Conservation (phyloP, 306 rosid species). For the Lathyrus tuberosus region DNA sequence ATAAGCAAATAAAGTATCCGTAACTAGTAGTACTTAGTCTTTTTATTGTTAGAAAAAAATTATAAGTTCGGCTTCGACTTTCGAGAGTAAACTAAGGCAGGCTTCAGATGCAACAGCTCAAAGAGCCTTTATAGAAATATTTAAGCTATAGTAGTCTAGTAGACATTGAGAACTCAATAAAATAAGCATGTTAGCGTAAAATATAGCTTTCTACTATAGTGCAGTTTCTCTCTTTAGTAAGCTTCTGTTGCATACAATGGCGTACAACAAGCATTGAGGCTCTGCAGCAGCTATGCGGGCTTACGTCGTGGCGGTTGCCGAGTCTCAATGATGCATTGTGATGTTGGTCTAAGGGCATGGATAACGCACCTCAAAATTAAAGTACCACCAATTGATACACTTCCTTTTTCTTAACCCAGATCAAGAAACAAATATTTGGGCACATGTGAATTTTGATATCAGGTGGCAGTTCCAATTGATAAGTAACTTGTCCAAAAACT, state of each 20-base stretch:
- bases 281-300: too few species aligned
- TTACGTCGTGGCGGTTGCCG: too few species aligned
- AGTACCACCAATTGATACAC: too few species aligned
- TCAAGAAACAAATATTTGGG: too few species aligned
- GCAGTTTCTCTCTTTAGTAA: background rate
- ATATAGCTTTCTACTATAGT: background rate
- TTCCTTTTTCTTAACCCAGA: too few species aligned
- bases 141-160: background rate
- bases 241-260: too few species aligned
- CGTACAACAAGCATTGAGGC: too few species aligned
- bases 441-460: background rate
- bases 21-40: constrained; percentile 53
- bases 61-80: background rate
- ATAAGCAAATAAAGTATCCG: constrained; percentile 58
- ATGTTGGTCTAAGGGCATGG: too few species aligned
- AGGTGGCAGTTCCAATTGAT: background rate
- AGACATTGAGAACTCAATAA: constrained; percentile 52
- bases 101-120: background rate
- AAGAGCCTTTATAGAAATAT: background rate
- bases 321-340: too few species aligned
- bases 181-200: constrained; percentile 28
- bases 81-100: background rate
- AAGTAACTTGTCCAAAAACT: background rate
- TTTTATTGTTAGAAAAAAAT: background rate
- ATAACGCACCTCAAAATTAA: too few species aligned